A percentile compares a stretch with the other conserved stretches of the same genome.
Conservation (phyloP, 164 flowering plant species). For the Stephania cephalantha region DNA sequence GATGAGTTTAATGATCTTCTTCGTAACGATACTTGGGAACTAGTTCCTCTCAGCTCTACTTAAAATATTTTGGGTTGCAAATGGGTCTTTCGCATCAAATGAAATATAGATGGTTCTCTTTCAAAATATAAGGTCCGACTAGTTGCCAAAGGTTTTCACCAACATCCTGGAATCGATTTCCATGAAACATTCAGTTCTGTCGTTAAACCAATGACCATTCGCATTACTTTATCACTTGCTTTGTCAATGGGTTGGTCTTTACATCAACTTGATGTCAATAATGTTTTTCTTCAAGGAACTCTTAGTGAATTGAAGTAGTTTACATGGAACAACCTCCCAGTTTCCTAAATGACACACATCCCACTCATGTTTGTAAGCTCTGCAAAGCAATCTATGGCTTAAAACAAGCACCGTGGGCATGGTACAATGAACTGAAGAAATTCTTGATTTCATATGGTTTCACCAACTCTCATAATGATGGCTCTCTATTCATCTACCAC, state of each 20-base stretch:
- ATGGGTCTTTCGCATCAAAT: background rate
- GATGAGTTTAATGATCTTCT: background rate
- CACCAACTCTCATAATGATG: background rate
- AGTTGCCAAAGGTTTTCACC: background rate
- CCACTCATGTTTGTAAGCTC: background rate
- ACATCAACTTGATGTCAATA: background rate
- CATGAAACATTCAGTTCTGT: background rate
- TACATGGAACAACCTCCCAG: constrained; percentile 3
- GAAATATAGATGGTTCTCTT: background rate
- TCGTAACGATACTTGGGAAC: background rate
- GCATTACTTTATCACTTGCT: background rate
- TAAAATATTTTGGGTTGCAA: background rate
- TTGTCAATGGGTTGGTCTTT: background rate
- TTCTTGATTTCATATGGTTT: background rate
- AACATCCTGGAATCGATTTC: background rate
- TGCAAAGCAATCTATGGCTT: background rate
- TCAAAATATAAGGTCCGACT: background rate
- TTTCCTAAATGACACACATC: background rate
- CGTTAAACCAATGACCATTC: background rate
- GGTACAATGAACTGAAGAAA: background rate
- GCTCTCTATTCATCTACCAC: background rate
- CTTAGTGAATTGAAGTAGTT: background rate
- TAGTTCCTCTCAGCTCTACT: background rate
- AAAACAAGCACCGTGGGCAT: background rate
- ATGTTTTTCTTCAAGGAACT: background rate